Conservation (phyloP, 2,329 filamentous ascomycete genomes). For the Penicillium sp. region DNA sequence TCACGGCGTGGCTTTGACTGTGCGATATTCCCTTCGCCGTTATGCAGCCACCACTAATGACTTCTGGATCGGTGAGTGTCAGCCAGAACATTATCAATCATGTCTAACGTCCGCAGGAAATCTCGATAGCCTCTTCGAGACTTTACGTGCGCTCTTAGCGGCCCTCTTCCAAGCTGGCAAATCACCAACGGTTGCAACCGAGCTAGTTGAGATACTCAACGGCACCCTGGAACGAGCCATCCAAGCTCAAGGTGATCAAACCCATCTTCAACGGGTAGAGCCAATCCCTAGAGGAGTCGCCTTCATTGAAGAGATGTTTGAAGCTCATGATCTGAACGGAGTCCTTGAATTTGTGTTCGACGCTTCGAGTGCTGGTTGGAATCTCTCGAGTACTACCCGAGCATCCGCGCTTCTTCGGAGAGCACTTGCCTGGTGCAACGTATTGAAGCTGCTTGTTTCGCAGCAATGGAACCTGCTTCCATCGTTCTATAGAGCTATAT, state of each 20-base stretch:
- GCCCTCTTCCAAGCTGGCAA: constrained; percentile 29
- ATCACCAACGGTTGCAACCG: constrained; percentile 39
- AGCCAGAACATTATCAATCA: no score
- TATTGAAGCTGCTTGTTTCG: constrained; percentile 27
- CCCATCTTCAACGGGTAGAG: no score
- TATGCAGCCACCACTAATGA: constrained; percentile 34
- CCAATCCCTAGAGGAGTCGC: no score
- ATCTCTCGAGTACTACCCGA: constrained; percentile 31
- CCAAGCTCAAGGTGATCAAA: no score
- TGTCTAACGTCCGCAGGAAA: constrained; percentile 29
- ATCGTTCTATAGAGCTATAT: constrained; percentile 27
- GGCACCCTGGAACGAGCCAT: constrained; percentile 38
- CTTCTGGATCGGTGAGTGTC: constrained; percentile 41
- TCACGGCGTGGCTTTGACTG: constrained; percentile 45
- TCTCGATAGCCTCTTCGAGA: constrained; percentile 25
- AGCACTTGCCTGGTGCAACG: constrained; percentile 34
- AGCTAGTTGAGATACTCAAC: constrained; percentile 41
- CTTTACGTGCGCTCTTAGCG: constrained; percentile 28
- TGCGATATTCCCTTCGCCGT: constrained; percentile 41
- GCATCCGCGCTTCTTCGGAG: constrained; percentile 40
- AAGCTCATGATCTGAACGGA: constrained; percentile 31
- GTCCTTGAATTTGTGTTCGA: constrained; percentile 30
- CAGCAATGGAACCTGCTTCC: constrained; percentile 19
- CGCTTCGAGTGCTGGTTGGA: constrained; percentile 27
- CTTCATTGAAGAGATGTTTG: constrained; percentile 24